These are phyloP conservation scores for Aspergillus fischeri DNA, from an alignment of 2,329 filamentous ascomycete genomes.

Conservation along the genomic window DNA sequence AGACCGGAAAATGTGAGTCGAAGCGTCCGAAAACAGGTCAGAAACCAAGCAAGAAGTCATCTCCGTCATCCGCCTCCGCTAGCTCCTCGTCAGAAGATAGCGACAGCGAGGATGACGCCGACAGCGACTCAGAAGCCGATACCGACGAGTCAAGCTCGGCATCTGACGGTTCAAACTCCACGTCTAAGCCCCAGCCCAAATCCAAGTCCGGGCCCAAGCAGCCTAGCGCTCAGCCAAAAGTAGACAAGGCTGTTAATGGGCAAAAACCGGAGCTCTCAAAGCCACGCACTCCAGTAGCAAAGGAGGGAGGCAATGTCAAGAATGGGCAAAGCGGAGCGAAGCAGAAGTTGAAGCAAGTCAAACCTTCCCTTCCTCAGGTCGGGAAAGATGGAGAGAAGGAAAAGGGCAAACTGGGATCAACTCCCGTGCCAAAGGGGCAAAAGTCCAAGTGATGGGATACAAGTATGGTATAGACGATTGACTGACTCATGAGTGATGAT, in stretches of 20 bases:
- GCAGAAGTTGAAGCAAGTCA: not conserved
- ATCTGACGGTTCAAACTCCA: not conserved
- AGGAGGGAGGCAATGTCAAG: not conserved
- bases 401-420: not conserved
- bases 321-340: not conserved
- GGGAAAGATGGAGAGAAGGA: not conserved
- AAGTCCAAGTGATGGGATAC: not conserved
- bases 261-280: not conserved
- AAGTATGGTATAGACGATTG: not conserved
- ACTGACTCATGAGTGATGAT: not conserved
- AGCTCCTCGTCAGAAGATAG: slow-evolving; percentile 1
- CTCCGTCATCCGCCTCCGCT: not conserved
- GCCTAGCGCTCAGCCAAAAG: not conserved
- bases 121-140: not conserved
- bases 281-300: not conserved
- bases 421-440: not conserved
- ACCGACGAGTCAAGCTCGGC: not conserved
- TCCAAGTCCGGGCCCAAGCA: not conserved
- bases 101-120: slow-evolving; percentile 9
- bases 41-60: not conserved
- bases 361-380: not conserved
- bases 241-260: not conserved
- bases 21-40: not conserved
- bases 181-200: not conserved
- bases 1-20: not conserved